Evolutionary conservation across 306 rosid genomes (phyloP).

Genomic region (Lagenaria siceraria): DNA sequence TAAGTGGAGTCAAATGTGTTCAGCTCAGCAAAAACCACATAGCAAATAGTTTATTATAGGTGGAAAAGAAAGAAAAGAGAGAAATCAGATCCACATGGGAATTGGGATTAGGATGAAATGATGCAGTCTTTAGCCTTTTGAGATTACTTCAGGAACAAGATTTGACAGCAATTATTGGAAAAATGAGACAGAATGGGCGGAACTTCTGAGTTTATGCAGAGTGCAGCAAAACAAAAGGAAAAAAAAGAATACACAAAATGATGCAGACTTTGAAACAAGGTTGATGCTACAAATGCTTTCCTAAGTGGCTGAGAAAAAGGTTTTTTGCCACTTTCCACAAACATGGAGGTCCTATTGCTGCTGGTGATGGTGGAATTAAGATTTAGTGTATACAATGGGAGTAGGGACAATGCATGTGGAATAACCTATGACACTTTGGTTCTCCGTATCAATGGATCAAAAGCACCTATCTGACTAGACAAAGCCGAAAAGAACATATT

Average conservation of each 20-base stretch:
- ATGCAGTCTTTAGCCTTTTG: background rate
- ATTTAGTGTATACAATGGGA: slow-evolving; percentile 17
- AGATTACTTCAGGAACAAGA: slow-evolving; percentile 4
- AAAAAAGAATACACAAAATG: background rate
- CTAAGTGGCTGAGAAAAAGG: background rate
- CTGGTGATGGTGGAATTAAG: background rate
- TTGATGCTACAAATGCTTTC: background rate
- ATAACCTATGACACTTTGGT: slow-evolving; percentile 10
- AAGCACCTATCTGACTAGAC: slow-evolving; percentile 35
- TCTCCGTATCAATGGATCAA: slow-evolving; percentile 27
- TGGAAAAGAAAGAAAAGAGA: background rate
- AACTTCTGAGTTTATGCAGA: background rate
- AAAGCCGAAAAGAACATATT: slow-evolving; percentile 32
- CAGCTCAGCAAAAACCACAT: slow-evolving; percentile 27
- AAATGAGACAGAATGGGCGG: background rate
- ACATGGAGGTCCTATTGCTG: background rate
- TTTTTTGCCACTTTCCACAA: background rate
- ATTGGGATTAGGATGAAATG: slow-evolving; percentile 5
- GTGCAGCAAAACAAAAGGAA: background rate
- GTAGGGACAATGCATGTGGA: slow-evolving; percentile 58
- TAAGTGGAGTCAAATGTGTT: slow-evolving; percentile 6
- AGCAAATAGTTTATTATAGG: slow-evolving; percentile 3
- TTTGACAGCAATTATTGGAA: slow-evolving; percentile 4
- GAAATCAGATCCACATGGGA: background rate
- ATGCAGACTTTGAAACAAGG: background rate